phyloP scores from a whole-genome alignment of 1,284 basidiomycete species.

The Stygiomarasmius scandens region DNA sequence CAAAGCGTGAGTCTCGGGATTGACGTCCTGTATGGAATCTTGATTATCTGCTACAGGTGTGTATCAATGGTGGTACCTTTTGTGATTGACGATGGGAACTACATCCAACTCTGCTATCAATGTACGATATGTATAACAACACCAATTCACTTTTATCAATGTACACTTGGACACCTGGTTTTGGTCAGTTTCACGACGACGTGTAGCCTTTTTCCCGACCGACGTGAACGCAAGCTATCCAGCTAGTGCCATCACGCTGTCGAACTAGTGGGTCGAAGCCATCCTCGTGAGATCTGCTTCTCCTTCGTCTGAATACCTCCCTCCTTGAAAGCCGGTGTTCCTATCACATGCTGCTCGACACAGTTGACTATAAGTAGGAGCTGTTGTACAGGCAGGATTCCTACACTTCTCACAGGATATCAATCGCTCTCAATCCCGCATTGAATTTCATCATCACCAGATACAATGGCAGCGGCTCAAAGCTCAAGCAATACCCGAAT shows the following conservation, averaged over 20 bases:
- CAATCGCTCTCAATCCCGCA: background rate
- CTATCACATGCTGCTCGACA: background rate
- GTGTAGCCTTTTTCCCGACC: too few relatives aligned
- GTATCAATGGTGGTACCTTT: background rate
- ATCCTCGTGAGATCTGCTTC: too few relatives aligned
- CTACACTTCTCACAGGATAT: background rate
- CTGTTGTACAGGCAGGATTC: background rate
- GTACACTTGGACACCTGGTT: too few relatives aligned
- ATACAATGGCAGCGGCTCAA: background rate
- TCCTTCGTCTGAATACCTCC: too few relatives aligned
- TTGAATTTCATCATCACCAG: background rate
- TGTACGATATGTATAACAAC: too few relatives aligned
- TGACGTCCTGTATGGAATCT: background rate
- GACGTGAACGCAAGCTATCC: too few relatives aligned
- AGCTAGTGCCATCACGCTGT: too few relatives aligned
- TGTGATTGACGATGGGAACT: background rate
- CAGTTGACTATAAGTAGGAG: background rate
- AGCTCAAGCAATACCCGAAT: background rate
- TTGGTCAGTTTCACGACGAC: too few relatives aligned
- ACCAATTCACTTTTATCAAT: too few relatives aligned
- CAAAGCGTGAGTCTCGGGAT: background rate
- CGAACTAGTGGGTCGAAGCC: too few relatives aligned
- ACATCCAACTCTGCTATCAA: background rate
- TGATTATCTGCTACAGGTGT: background rate
- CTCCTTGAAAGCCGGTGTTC: background rate